Conservation (phyloP, 345 rosid species). For the Linum tenue region DNA sequence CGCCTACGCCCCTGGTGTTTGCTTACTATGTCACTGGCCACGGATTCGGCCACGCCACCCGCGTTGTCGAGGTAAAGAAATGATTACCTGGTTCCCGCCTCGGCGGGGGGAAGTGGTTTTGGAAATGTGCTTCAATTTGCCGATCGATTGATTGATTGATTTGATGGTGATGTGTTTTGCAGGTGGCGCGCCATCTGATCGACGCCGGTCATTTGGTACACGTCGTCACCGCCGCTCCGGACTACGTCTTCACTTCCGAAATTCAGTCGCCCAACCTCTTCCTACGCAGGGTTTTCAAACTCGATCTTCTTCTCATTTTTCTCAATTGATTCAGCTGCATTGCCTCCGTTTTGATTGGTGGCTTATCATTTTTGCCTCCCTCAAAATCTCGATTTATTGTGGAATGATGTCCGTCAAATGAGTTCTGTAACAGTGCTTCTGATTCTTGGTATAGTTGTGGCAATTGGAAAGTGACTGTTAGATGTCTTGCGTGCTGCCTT, state of each 20-base stretch:
- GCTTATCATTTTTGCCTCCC: too few relatives aligned
- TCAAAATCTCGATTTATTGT: too few relatives aligned
- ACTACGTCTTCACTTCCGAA: conserved; percentile 4
- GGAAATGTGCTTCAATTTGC: background rate
- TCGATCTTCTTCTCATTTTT: too few relatives aligned
- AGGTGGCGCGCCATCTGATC: conserved; percentile 2
- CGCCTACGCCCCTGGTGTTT: conserved; percentile 43
- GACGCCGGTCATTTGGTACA: background rate
- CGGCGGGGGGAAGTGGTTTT: too few relatives aligned
- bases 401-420: too few relatives aligned
- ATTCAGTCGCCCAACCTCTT: conserved; percentile 1
- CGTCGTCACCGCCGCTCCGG: background rate
- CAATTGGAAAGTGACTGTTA: too few relatives aligned
- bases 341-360: too few relatives aligned
- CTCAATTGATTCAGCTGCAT: too few relatives aligned
- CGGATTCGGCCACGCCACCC: conserved; percentile 98
- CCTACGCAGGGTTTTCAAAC: background rate
- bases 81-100: too few relatives aligned
- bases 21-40: conserved; percentile 98
- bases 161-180: background rate
- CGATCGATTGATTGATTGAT: too few relatives aligned
- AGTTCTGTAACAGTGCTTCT: too few relatives aligned
- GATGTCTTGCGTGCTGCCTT: background rate
- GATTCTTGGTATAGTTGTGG: too few relatives aligned
- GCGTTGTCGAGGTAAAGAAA: conserved; percentile 72